phyloP scores from a whole-genome alignment of 164 flowering plant genomes.

The Stephania cephalantha region DNA sequence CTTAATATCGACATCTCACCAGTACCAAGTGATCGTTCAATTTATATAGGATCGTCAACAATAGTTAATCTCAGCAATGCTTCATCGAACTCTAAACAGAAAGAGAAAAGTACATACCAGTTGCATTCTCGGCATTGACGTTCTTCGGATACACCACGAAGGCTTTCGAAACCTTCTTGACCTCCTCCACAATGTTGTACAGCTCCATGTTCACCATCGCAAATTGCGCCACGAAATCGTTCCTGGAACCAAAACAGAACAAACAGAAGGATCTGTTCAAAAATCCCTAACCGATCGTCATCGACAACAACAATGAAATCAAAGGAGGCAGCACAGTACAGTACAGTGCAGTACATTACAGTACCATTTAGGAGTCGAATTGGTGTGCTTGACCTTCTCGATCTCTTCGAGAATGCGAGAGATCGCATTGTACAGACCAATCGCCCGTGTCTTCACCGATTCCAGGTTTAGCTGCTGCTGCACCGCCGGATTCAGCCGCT shows the following conservation, averaged over 20 bases:
- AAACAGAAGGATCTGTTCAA: neutral
- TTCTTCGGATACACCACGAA: conserved; percentile 83
- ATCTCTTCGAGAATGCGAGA: conserved; percentile 86
- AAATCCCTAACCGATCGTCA: neutral
- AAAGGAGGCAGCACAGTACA: too few species aligned
- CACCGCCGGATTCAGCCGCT: conserved; percentile 31
- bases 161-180: conserved; percentile 89
- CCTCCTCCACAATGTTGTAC: conserved; percentile 81
- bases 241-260: conserved; percentile 36
- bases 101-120: conserved; percentile 38
- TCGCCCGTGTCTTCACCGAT: conserved; percentile 67
- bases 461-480: conserved; percentile 82
- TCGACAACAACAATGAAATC: too few species aligned
- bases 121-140: conserved; percentile 78
- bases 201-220: conserved; percentile 98
- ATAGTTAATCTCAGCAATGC: too few species aligned
- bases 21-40: too few species aligned
- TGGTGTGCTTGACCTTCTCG: conserved; percentile 59
- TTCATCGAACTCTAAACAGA: too few species aligned
- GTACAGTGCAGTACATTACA: too few species aligned
- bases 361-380: conserved; percentile 84
- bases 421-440: conserved; percentile 75
- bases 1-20: too few species aligned
- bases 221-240: conserved; percentile 78
- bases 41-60: too few species aligned